These are phyloP conservation scores for Mucor ambiguus DNA, from an alignment of 371 early-diverging fungal genomes.

Conservation along the genomic window DNA sequence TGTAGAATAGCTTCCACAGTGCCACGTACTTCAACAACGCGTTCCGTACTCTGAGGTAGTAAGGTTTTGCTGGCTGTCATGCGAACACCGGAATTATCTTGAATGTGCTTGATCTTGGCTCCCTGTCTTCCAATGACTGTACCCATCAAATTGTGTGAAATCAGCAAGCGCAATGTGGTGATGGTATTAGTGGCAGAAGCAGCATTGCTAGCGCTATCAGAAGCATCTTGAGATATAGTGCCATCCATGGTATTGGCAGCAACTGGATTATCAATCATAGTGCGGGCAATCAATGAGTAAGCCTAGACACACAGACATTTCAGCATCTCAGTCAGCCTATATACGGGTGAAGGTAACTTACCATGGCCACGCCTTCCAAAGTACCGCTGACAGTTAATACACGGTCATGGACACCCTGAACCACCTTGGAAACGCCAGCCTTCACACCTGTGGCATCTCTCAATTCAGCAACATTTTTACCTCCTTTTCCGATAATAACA, in stretches of 20 bases:
- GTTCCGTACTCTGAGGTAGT: slow-evolving; percentile 87
- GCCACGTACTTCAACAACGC: slow-evolving; percentile 84
- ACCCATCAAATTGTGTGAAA: slow-evolving; percentile 87
- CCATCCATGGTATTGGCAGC: slow-evolving; percentile 5
- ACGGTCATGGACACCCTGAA: slow-evolving; percentile 84
- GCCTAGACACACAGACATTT: slow-evolving; percentile 12
- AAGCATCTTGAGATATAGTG: neutral
- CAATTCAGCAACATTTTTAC: slow-evolving; percentile 85
- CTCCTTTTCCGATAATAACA: slow-evolving; percentile 91
- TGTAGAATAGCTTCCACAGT: slow-evolving; percentile 68
- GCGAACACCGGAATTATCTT: slow-evolving; percentile 80
- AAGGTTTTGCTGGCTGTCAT: slow-evolving; percentile 86
- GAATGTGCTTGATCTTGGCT: slow-evolving; percentile 85
- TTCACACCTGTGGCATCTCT: slow-evolving; percentile 82
- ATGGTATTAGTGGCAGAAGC: neutral
- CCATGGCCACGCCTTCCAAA: slow-evolving; percentile 73
- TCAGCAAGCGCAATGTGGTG: slow-evolving; percentile 68
- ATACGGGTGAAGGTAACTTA: slow-evolving; percentile 25
- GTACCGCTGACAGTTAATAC: slow-evolving; percentile 85
- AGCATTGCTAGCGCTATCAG: neutral
- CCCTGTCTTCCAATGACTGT: slow-evolving; percentile 89
- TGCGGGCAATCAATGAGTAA: slow-evolving; percentile 70
- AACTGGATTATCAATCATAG: slow-evolving; percentile 76
- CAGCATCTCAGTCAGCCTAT: neutral
- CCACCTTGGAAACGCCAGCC: slow-evolving; percentile 86